Base-by-base conservation (phyloP, 345 rosid species). In the Hirschfeldia incana region DNA sequence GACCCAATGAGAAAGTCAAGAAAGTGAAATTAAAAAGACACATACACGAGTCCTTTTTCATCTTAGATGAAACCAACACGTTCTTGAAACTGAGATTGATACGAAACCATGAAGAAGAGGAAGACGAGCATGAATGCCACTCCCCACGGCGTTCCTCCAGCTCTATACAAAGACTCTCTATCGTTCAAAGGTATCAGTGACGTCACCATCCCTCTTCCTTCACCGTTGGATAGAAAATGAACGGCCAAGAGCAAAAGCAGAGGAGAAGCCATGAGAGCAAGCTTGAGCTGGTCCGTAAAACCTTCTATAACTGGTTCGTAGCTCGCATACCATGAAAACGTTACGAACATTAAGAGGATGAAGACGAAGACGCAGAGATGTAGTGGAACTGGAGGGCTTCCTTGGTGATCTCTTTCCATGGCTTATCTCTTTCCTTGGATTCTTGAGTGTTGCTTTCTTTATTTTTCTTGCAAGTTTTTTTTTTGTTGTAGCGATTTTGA, bases 111-210 rank as follows among this genome's bases (percentile, higher is more conserved):
- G 78, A 86, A 83, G 29, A 87, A 36, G 64, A 89, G 86, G 66
- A 87, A 82, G 16, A 86, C 87, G 4, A 89, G 86, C 33, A 87
- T 29, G 61, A 86, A 81, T 11, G 77, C 89, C 9, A 85, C 87
- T 9, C 90, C 89, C 90, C 91, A 87, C 0, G 93, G 81, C 55
- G 86, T 82, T 51, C 86, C 91, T 73, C 89, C 91, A 1, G 88
- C 90, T 59, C 78, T 76, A 58, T 85, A 84, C 9, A 88, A 69
- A 70, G 87, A 85, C 49, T 85, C 89, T 67, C 61, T 80, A 63
- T 85, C 88, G 4, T 86, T 79, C 63, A 76, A 37, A 26, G 85
- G 85, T 16, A 81, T 49, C 58, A 80, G 44, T 3, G 85, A 42
- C 21, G 79, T 17, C 29, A 84, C 6, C 63, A 80, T 51, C 32